phyloP scores from a whole-genome alignment of 2,329 filamentous ascomycete species.

The Fusarium sp. region DNA sequence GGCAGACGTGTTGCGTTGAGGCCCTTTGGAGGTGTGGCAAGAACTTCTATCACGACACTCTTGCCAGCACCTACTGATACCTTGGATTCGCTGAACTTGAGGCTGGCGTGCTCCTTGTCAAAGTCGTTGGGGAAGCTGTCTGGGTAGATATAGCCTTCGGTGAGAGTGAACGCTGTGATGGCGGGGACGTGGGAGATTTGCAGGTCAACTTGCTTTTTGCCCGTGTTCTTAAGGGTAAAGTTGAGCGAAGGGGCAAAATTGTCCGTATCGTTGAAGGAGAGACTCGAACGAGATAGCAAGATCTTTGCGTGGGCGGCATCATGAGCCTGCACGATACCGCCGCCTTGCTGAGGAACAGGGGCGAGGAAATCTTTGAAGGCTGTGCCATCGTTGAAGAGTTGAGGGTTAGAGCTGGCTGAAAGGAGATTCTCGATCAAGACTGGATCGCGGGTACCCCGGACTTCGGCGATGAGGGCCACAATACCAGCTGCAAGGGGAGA shows the following conservation, averaged over 20 bases:
- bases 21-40: constrained; percentile 58
- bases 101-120: constrained; percentile 57
- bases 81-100: constrained; percentile 60
- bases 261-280: constrained; percentile 76
- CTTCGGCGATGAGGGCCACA: constrained; percentile 67
- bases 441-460: constrained; percentile 67
- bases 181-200: constrained; percentile 65
- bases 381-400: constrained; percentile 63
- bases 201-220: constrained; percentile 64
- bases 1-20: constrained; percentile 56
- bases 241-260: constrained; percentile 64
- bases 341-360: constrained; percentile 73
- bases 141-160: constrained; percentile 54
- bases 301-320: constrained; percentile 70
- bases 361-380: constrained; percentile 59
- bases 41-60: constrained; percentile 63
- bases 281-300: constrained; percentile 67
- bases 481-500: constrained; percentile 70
- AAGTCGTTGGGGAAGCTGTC: constrained; percentile 63
- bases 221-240: constrained; percentile 71
- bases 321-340: constrained; percentile 71
- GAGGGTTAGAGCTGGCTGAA: constrained; percentile 64
- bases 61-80: constrained; percentile 61
- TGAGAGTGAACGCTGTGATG: constrained; percentile 67
- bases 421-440: constrained; percentile 64